These are phyloP conservation scores for Pichia cactophila DNA, from an alignment of 1,139 yeast species.

Conservation along the genomic window DNA sequence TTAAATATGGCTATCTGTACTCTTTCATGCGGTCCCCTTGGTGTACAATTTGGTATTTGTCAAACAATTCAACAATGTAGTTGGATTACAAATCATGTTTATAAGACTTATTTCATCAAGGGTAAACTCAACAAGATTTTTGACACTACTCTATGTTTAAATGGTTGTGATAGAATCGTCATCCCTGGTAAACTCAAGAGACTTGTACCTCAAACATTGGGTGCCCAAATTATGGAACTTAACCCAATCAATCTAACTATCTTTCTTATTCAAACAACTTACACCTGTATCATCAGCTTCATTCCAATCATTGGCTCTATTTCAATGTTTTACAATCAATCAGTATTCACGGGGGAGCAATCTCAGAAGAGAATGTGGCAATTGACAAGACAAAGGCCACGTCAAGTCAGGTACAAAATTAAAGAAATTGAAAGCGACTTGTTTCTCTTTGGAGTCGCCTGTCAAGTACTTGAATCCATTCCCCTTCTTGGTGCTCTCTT, in stretches of 20 bases:
- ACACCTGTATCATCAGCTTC: slow-evolving; percentile 12
- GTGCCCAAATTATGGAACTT: slow-evolving; percentile 15
- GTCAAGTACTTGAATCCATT: slow-evolving; percentile 49
- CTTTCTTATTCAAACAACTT: neutral
- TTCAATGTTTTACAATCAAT: slow-evolving; percentile 13
- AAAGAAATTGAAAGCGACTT: slow-evolving; percentile 26
- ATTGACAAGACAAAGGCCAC: slow-evolving; percentile 20
- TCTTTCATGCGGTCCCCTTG: slow-evolving; percentile 22
- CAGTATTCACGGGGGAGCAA: slow-evolving; percentile 14
- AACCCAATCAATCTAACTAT: slow-evolving; percentile 4
- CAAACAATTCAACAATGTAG: slow-evolving; percentile 22
- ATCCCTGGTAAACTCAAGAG: slow-evolving; percentile 27
- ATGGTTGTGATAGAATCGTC: slow-evolving; percentile 22
- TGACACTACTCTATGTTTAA: slow-evolving; percentile 22
- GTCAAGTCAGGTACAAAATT: slow-evolving; percentile 28
- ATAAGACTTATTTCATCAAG: slow-evolving; percentile 19
- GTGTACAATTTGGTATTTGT: slow-evolving; percentile 18
- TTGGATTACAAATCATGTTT: slow-evolving; percentile 18
- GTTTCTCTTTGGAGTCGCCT: slow-evolving; percentile 46
- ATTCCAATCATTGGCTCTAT: slow-evolving; percentile 23
- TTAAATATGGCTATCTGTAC: slow-evolving; percentile 18
- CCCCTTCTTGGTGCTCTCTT: slow-evolving; percentile 54
- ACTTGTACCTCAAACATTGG: slow-evolving; percentile 21
- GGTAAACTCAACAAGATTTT: slow-evolving; percentile 22
- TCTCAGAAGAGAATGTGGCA: slow-evolving; percentile 19